phyloP scores from a whole-genome alignment of 768 basidiomycete genomes.

The Leccinum subtestaceum region DNA sequence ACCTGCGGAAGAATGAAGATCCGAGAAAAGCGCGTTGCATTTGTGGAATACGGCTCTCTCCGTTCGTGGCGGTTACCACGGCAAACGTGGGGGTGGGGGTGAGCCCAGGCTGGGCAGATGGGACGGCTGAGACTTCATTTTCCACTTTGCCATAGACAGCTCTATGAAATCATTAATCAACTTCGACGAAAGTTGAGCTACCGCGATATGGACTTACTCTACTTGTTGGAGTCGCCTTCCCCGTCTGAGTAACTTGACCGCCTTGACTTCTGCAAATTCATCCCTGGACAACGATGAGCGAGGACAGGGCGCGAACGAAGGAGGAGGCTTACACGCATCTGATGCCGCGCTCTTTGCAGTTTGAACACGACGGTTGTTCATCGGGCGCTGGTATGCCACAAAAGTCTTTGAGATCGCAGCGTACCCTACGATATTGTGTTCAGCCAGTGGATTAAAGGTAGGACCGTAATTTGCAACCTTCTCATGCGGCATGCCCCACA shows the following conservation, averaged over 20 bases:
- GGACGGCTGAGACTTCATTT: conserved; percentile 34
- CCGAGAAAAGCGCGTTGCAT: conserved; percentile 78
- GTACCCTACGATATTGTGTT: conserved; percentile 53
- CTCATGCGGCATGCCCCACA: conserved; percentile 92
- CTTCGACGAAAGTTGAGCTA: background rate
- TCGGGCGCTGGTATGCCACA: conserved; percentile 47
- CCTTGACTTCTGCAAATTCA: conserved; percentile 88
- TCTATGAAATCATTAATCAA: conserved; percentile 36
- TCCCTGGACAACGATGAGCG: conserved; percentile 51
- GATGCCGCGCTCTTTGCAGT: conserved; percentile 84
- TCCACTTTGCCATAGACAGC: conserved; percentile 76
- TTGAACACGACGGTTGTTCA: conserved; percentile 67
- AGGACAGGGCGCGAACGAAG: background rate
- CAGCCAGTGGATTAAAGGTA: background rate
- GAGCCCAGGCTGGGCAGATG: conserved; percentile 26
- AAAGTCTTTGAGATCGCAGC: conserved; percentile 89
- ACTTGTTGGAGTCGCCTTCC: conserved; percentile 81
- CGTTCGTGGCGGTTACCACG: background rate
- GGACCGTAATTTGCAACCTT: conserved; percentile 44
- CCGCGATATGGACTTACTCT: conserved; percentile 53
- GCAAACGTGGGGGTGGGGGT: conserved; percentile 13
- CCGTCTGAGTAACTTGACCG: conserved; percentile 78
- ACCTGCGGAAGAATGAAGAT: conserved; percentile 82
- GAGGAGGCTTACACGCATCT: conserved; percentile 84
- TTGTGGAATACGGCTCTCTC: conserved; percentile 57